Evolutionary conservation across 2,329 filamentous ascomycete genomes (phyloP).

Genomic region (Ampelomyces quisqualis): DNA sequence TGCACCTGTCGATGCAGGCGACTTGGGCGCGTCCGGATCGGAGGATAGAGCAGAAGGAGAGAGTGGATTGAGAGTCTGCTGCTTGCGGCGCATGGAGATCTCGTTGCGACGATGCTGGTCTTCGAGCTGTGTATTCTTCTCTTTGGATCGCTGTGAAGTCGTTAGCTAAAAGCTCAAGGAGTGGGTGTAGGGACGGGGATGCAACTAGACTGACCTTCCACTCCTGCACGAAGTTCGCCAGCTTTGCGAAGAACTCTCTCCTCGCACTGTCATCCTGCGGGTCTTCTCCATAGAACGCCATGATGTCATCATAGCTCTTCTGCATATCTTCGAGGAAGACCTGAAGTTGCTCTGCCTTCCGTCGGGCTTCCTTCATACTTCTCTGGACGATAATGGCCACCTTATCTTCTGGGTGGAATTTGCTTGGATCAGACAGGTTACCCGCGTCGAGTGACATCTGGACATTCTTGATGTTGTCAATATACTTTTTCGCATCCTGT

Average conservation of each 20-base stretch:
- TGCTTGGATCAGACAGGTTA: slow-evolving; percentile 93
- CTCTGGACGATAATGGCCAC: slow-evolving; percentile 89
- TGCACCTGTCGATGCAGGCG: slow-evolving; percentile 75
- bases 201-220: slow-evolving; percentile 75
- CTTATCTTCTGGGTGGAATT: slow-evolving; percentile 96
- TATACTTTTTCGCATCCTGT: slow-evolving; percentile 88
- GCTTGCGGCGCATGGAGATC: slow-evolving; percentile 86
- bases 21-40: slow-evolving; percentile 49
- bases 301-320: slow-evolving; percentile 88
- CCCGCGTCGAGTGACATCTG: slow-evolving; percentile 89
- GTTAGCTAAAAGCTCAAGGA: slow-evolving; percentile 7
- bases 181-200: not conserved
- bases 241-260: slow-evolving; percentile 91
- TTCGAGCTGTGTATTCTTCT: slow-evolving; percentile 85
- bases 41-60: slow-evolving; percentile 49
- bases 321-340: slow-evolving; percentile 92
- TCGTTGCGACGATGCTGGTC: slow-evolving; percentile 84
- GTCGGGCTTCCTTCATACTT: slow-evolving; percentile 91
- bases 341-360: slow-evolving; percentile 94
- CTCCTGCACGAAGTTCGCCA: slow-evolving; percentile 84
- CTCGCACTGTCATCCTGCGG: slow-evolving; percentile 87
- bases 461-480: slow-evolving; percentile 91
- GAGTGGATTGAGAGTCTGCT: slow-evolving; percentile 55
- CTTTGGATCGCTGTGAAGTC: slow-evolving; percentile 69
- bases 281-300: slow-evolving; percentile 96